Evolutionary conservation across 257 asterid genomes (phyloP), one percentile per base, ranked within the genome.

Genomic region (Solanum virginianum): DNA sequence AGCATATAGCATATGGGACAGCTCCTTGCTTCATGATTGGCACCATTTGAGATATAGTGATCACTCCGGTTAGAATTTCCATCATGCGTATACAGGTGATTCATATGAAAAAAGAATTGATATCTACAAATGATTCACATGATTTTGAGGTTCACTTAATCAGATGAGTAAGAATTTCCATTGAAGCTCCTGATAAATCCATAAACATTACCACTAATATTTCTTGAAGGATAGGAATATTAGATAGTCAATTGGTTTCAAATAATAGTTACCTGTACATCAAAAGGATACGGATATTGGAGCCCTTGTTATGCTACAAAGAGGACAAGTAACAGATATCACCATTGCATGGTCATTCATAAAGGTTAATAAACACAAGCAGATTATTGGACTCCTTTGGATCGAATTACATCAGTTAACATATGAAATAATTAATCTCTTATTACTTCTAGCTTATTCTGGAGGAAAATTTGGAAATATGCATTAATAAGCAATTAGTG

Each of bases 1-100:
- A 57, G 97, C 98, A 88, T 95, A 95, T 59, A 94, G 97, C 94
- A 93, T 93, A 92, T 93, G 99, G 69, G 98, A 95, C 70, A 95
- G 90, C 91, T 95, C 98, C 93, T 95, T 97, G 43, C 99, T 95
- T 93, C 91, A 90, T 54, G 54, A 85, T 79, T 87, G 41, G 88
- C 62, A 39, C 83, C 84, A 79, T 57, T 45, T 2, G 36, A 39
- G 20, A 49, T 49, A 79, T n/a, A 53, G 6, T 26, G 63, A 53
- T 18, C 60, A 77, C 49, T 26, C 6, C 49, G 22, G 65, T 53
- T 77, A 79, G 26, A 0, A 29, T 24, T 29, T 79, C 47, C 65
- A 22, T 29, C 83, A 16, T 79, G 65, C 45, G 65, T 79, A 5
- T 79, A 79, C 65, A 79, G 39, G 65, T 77, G 63, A 69, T 69